Evolutionary conservation across 1,284 basidiomycete species (phyloP).

Genomic region (Fomitopsis palustris): DNA sequence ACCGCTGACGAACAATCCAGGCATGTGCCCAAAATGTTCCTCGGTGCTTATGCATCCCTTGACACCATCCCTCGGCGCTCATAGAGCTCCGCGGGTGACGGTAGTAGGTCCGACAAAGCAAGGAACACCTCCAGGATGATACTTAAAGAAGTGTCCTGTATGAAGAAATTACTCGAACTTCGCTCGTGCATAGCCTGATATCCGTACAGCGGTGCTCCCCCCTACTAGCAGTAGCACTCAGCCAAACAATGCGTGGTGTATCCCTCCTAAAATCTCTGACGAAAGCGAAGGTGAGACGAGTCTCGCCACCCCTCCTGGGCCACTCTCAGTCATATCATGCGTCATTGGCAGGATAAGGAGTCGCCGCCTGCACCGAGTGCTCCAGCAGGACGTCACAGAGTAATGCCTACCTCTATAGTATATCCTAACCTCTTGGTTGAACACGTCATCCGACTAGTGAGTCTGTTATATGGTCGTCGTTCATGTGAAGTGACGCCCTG

Average conservation of each 20-base stretch:
- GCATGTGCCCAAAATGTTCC: not conserved
- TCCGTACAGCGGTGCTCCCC: not conserved
- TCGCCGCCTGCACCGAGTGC: not conserved
- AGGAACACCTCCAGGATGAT: not conserved
- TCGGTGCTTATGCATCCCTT: not conserved
- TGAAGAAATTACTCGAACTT: not conserved
- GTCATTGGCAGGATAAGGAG: not conserved
- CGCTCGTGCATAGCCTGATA: not conserved
- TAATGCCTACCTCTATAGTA: not conserved
- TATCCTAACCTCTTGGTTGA: not conserved
- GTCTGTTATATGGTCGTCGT: not conserved
- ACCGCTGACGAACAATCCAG: not conserved
- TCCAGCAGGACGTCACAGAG: not conserved
- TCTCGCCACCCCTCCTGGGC: not conserved
- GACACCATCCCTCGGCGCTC: not conserved
- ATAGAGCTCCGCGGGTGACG: not conserved
- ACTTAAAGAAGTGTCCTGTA: not conserved
- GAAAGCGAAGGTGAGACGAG: not conserved
- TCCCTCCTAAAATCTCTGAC: not conserved
- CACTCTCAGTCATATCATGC: not conserved
- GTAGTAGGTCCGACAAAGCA: not conserved
- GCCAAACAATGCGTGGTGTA: not conserved
- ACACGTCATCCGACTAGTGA: slow-evolving; percentile 7
- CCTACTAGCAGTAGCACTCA: not conserved
- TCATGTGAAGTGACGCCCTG: not conserved